Base-by-base conservation (phyloP, 2,329 filamentous ascomycete species). In the Neonectria hederae region DNA sequence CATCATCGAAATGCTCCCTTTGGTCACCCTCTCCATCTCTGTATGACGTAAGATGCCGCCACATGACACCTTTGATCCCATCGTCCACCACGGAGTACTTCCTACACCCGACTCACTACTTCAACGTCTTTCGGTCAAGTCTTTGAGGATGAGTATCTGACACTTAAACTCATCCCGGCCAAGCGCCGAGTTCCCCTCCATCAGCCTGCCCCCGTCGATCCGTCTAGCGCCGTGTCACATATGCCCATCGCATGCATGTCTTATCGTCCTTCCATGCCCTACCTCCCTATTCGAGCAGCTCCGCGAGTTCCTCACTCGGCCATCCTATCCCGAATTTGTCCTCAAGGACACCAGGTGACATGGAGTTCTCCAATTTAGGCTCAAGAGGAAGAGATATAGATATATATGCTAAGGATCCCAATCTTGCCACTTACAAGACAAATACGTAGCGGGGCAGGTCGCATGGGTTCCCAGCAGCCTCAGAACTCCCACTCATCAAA, bases 231-330 rank as follows among this genome's bases (percentile, higher is more conserved):
- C 49, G 49, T 59, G 49, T 57, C 49, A 54, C 53, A 51, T 42
- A 24, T 26, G 45, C 19, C 40, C 35, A 9, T 14, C 17, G 14
- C 40, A 58, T 54, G 48, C 54, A 49, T 54, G 61, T 54, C 54
- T 63, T 59, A 63, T 63, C 61, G 49, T 54, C 49, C 32, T 46
- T 26, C 26, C 48, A 53, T 32, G 42, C 54, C 55, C 9, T 54
- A 55, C 61, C 61, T 63, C 58, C 61, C 61, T 59, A 54, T 59
- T 63, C 43, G 30, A 63, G 54, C 35, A 30, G 14, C 45, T 32
- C n/a, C 42, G 46, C 28, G 30, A 19, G n/a, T 21, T 14, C 28
- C n/a, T 51, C n/a, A 11, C n/a, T 51, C 26, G 19, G 24, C 46
- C 46, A 8, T 14, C 19, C 24, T n/a, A 11, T 19, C 10, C 46